Evolutionary conservation across 345 rosid species (phyloP).

Genomic region (Diplotaxis tenuifolia): DNA sequence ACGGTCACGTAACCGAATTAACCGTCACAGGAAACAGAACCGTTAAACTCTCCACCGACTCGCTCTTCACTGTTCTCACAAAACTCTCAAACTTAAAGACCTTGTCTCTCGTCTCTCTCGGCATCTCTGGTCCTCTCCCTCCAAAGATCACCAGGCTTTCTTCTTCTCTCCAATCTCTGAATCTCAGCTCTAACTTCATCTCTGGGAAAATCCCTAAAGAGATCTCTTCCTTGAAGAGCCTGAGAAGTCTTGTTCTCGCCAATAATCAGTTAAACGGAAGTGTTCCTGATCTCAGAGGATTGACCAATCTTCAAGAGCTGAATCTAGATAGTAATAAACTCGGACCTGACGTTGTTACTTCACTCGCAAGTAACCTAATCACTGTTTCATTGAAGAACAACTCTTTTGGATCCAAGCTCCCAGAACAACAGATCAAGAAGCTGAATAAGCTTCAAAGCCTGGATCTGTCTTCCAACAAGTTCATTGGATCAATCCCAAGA

Average conservation of each 20-base stretch:
- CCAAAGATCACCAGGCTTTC: slow-evolving; percentile 54
- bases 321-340: slow-evolving; percentile 56
- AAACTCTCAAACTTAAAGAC: slow-evolving; percentile 63
- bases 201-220: slow-evolving; percentile 58
- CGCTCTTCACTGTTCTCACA: slow-evolving; percentile 67
- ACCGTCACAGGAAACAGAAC: slow-evolving; percentile 67
- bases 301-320: slow-evolving; percentile 52
- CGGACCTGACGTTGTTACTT: slow-evolving; percentile 64
- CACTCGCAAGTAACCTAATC: slow-evolving; percentile 47
- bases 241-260: slow-evolving; percentile 58
- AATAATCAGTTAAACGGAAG: slow-evolving; percentile 64
- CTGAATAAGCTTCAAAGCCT: slow-evolving; percentile 50
- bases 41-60: slow-evolving; percentile 52
- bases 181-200: slow-evolving; percentile 73
- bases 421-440: slow-evolving; percentile 43
- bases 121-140: slow-evolving; percentile 82
- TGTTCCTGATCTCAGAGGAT: slow-evolving; percentile 62
- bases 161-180: slow-evolving; percentile 55
- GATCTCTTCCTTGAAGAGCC: slow-evolving; percentile 47
- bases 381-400: slow-evolving; percentile 55
- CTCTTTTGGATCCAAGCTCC: slow-evolving; percentile 67
- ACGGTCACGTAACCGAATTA: slow-evolving; percentile 59
- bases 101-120: slow-evolving; percentile 70
- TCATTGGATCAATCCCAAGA: slow-evolving; percentile 59
- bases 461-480: slow-evolving; percentile 58